A percentile compares a stretch with the other conserved stretches of the same genome.
These are phyloP conservation scores for Exophiala sideris DNA, from an alignment of 2,329 filamentous ascomycete genomes.

Conservation along the genomic window DNA sequence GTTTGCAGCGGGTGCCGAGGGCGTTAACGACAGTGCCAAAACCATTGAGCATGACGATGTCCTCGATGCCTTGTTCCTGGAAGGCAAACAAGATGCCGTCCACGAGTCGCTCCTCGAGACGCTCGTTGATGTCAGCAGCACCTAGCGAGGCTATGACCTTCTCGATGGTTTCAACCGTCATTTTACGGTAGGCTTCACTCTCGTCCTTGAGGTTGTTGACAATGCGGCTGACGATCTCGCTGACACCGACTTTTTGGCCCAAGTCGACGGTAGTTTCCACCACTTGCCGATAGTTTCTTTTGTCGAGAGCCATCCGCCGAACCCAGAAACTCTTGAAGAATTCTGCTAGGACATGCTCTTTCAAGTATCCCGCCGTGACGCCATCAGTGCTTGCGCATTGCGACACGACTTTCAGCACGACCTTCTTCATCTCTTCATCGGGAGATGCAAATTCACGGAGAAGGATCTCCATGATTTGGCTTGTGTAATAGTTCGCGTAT, in stretches of 20 bases:
- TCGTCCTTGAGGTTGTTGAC: slow-evolving; percentile 97
- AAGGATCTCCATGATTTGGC: slow-evolving; percentile 97
- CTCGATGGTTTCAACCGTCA: slow-evolving; percentile 97
- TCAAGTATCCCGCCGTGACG: slow-evolving; percentile 90
- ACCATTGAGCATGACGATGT: slow-evolving; percentile 92
- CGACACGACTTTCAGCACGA: slow-evolving; percentile 93
- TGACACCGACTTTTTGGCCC: slow-evolving; percentile 94
- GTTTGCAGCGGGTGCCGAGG: slow-evolving; percentile 87
- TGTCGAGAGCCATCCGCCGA: slow-evolving; percentile 91
- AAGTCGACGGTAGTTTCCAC: slow-evolving; percentile 97
- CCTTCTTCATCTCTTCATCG: slow-evolving; percentile 99
- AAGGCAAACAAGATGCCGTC: slow-evolving; percentile 95
- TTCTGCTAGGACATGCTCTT: slow-evolving; percentile 89
- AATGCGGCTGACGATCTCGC: slow-evolving; percentile 89
- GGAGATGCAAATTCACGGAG: slow-evolving; percentile 94
- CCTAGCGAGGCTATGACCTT: slow-evolving; percentile 92
- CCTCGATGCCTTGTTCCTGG: slow-evolving; percentile 96
- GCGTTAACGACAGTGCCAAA: slow-evolving; percentile 98
- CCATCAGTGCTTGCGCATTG: slow-evolving; percentile 93
- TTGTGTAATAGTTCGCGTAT: slow-evolving; percentile 98
- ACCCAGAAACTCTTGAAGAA: slow-evolving; percentile 99
- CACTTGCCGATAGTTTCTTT: slow-evolving; percentile 95
- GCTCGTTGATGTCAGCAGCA: slow-evolving; percentile 87
- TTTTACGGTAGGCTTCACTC: slow-evolving; percentile 95
- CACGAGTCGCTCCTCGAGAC: slow-evolving; percentile 87